Percentiles rank a stretch among this genome's conserved stretches.
These are phyloP conservation scores for Kluyveromyces wickerhamii DNA, from an alignment of 805 yeast genomes.

Conservation along the genomic window DNA sequence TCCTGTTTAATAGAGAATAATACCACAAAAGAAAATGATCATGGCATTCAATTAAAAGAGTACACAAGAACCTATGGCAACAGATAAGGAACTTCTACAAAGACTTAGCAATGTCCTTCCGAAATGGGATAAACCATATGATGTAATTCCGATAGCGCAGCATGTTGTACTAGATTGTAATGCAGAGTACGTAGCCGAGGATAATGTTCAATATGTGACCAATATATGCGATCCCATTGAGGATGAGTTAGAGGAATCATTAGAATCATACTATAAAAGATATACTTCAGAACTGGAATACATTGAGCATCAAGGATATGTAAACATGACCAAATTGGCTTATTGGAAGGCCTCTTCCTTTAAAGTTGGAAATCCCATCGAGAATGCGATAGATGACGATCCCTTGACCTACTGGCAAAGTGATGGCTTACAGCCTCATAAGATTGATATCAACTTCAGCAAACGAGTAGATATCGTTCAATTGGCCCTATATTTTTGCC, in stretches of 20 bases:
- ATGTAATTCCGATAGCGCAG: conserved; percentile 8
- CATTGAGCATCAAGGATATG: conserved; percentile 37
- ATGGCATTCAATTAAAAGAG: too few species aligned
- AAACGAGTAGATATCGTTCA: conserved; percentile 64
- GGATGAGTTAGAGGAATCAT: conserved; percentile 13
- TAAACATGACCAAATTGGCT: conserved; percentile 75
- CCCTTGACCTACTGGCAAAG: conserved; percentile 86
- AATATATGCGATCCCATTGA: conserved; percentile 14
- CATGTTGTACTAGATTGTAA: conserved; percentile 17
- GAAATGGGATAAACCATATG: conserved; percentile 3
- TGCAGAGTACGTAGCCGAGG: conserved; percentile 4
- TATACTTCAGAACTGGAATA: conserved; percentile 19
- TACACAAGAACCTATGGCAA: background rate
- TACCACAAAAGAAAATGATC: too few species aligned
- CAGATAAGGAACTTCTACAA: conserved; percentile 1
- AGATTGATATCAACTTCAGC: conserved; percentile 67
- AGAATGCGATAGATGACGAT: conserved; percentile 64
- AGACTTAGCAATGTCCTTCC: conserved; percentile 2
- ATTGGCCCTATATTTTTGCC: conserved; percentile 65
- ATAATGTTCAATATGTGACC: conserved; percentile 13
- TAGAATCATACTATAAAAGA: conserved; percentile 12
- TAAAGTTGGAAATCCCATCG: conserved; percentile 66
- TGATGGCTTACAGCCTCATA: conserved; percentile 88
- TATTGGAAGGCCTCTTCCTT: conserved; percentile 75
- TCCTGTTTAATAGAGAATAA: too few species aligned